Base-by-base conservation (phyloP, 495 filamentous ascomycete species). In the Chlorociboria aeruginascens region DNA sequence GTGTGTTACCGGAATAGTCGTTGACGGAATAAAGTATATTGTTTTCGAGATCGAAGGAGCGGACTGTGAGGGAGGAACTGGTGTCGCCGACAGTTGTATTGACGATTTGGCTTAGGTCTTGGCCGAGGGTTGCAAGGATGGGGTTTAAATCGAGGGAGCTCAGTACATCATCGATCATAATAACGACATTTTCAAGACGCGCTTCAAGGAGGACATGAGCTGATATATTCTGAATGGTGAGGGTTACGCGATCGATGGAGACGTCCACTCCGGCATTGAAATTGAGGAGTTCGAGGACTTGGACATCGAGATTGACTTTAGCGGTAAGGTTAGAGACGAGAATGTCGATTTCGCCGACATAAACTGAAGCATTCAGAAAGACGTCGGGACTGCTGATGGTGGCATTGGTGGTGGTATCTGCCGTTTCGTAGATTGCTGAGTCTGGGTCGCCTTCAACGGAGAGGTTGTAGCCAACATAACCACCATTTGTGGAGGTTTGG, bases 131-230 rank as follows among this genome's bases (percentile, higher is more conserved):
- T 7, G 70, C 75, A 31, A 79, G 58, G 45, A 78, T 65, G 32
- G 75, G 75, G 55, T 79, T 78, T 8, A 77, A 62, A 52, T 79
- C 75, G 43, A 79, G 63, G n/a, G 66, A 70, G 42, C 67, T 57
- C 11, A 79, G 60, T 2, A 71, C 66, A 48, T 71, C 66, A 46
- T 63, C 62, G 13, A 79, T 64, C 75, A 78, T 79, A 30, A 63
- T 45, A 9, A 78, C 71, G 12, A 79, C 63, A 49, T 79, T 79
- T 6, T 61, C 70, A 7, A 79, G 63, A 0, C 75, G 63, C 0
- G 74, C 75, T 51, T 78, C 75, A 8, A 79, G 66, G 37, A 69
- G 56, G 33, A 79, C 75, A 45, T 73, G 67, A n/a, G 75, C 75
- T 43, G 59, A 64, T 49, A 79, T 68, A 43, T 79, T 71, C 53